These are phyloP conservation scores for Globisporangium canariense DNA, from an alignment of 352 stramenopile genomes.

Conservation along the genomic window DNA sequence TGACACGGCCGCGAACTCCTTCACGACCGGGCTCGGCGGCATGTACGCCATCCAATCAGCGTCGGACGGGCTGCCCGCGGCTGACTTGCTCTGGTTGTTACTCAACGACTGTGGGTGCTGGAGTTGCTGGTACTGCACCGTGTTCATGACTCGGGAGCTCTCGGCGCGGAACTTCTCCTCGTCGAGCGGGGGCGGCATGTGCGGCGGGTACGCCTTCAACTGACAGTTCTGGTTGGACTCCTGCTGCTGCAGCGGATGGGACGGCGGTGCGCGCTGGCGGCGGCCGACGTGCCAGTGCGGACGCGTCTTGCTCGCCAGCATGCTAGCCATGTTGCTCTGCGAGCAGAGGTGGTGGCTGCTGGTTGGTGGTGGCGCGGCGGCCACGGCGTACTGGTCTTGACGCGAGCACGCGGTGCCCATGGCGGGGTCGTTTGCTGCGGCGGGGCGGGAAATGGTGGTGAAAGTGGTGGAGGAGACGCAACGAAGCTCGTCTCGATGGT, in stretches of 20 bases:
- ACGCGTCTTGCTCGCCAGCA: conserved; percentile 2
- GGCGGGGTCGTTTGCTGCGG: conserved; percentile 6
- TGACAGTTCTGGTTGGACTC: background rate
- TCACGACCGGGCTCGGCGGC: conserved; percentile 40
- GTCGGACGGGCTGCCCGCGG: conserved; percentile 13
- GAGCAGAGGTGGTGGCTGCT: background rate
- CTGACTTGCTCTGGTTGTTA: conserved; percentile 1
- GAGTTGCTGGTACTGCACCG: conserved; percentile 6
- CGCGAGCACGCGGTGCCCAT: conserved; percentile 45
- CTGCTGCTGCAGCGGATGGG: background rate
- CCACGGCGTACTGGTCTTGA: conserved; percentile 23
- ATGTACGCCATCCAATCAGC: conserved; percentile 23
- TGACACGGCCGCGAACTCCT: conserved; percentile 68
- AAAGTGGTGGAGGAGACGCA: background rate
- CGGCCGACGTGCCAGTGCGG: conserved; percentile 16
- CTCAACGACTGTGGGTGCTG: conserved; percentile 12
- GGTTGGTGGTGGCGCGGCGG: conserved; percentile 3
- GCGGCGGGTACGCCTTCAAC: conserved; percentile 2
- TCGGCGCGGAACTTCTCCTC: conserved; percentile 16
- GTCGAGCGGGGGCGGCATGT: background rate
- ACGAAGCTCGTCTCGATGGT: background rate
- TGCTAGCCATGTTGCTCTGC: background rate
- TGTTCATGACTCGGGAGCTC: conserved; percentile 5
- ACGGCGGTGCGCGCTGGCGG: conserved; percentile 7
- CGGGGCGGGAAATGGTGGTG: conserved; percentile 10